A percentile compares a stretch with the other conserved stretches of the same genome.
phyloP scores from a whole-genome alignment of 331 rosid genomes.

The Malus hybrid region DNA sequence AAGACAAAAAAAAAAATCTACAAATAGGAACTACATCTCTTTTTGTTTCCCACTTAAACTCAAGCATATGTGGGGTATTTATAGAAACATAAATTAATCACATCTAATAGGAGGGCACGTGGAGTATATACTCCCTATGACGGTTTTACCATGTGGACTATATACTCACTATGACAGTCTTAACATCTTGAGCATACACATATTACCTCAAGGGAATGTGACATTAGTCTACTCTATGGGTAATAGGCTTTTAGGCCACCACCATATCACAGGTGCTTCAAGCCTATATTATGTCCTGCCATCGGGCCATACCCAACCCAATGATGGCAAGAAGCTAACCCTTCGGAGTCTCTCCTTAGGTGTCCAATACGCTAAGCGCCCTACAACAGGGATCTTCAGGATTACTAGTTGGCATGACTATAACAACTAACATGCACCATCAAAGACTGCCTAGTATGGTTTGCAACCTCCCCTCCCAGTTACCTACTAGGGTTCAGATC shows the following conservation, averaged over 20 bases:
- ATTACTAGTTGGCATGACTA: not conserved
- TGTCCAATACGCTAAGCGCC: not conserved
- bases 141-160: not conserved
- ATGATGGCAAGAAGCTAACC: accelerated
- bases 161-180: not conserved
- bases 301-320: not conserved
- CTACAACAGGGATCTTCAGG: not conserved
- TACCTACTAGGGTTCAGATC: not conserved
- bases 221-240: not conserved
- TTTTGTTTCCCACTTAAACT: no score
- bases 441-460: not conserved
- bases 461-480: accelerated
- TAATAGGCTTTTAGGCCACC: not conserved
- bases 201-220: not conserved
- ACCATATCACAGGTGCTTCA: no score
- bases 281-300: not conserved
- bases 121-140: no score
- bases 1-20: no score
- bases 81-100: no score
- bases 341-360: not conserved
- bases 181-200: not conserved
- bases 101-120: no score
- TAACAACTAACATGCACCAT: not conserved
- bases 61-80: no score
- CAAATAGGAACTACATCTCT: no score